These are phyloP conservation scores for Nigrospora oryzae DNA, from an alignment of 2,329 filamentous ascomycete species.

Conservation along the genomic window DNA sequence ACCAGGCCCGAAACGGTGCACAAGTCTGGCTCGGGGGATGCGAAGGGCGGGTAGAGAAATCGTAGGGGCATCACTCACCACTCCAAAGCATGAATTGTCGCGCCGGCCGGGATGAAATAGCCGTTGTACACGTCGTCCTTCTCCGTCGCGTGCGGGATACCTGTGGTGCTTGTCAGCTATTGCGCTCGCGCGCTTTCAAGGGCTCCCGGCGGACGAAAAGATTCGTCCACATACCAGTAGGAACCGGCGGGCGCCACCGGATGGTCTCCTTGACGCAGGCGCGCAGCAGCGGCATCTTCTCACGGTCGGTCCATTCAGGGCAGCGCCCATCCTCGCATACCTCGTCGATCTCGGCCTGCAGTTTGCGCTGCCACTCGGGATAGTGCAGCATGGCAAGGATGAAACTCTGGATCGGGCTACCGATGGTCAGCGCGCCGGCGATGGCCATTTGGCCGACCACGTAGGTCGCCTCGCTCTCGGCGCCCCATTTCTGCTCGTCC, in stretches of 20 bases:
- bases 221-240: conserved; percentile 29
- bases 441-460: conserved; percentile 40
- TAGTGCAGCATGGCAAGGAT: conserved; percentile 29
- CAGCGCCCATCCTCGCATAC: conserved; percentile 30
- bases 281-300: conserved; percentile 34
- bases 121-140: conserved; percentile 40
- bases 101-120: conserved; percentile 41
- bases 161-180: conserved; percentile 8
- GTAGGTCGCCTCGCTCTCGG: conserved; percentile 29
- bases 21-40: too few relatives aligned
- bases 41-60: conserved; percentile 1
- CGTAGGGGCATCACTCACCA: conserved; percentile 27
- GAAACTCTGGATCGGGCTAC: conserved; percentile 33
- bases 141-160: conserved; percentile 41
- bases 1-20: too few relatives aligned
- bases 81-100: conserved; percentile 42
- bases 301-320: conserved; percentile 37
- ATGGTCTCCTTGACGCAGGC: conserved; percentile 43
- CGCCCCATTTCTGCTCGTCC: conserved; percentile 17
- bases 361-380: conserved; percentile 27
- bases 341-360: conserved; percentile 40
- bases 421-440: conserved; percentile 34
- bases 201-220: neutral
- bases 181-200: neutral
- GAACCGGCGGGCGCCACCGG: conserved; percentile 45